Base-by-base conservation (phyloP, 768 basidiomycete species). In the Hortiboletus campestris region DNA sequence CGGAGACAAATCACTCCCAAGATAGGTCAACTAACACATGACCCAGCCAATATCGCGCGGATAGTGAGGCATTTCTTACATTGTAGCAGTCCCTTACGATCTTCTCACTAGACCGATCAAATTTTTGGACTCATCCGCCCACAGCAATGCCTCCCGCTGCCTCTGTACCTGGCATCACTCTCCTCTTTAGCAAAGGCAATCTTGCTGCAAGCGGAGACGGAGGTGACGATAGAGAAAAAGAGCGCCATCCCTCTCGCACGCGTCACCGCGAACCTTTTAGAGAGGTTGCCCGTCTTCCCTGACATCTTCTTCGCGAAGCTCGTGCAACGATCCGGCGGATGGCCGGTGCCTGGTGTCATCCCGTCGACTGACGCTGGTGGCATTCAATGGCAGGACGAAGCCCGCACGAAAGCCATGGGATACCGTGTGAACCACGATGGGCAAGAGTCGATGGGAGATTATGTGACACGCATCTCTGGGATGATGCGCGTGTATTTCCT, bases 141-240 rank as follows among this genome's bases (percentile, higher is more conserved):
- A 12, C 56, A 63, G 14, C 64, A 65, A 19, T 61, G 60, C 0
- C 61, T 67, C 53, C 66, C 70, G 13, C 57, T 61, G 36, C 60
- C 68, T 17, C 74, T 89, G 51, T 95, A 94, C 68, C 69, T 78
- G 46, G 90, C 92, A 47, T 79, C 88, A 20, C 81, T 95, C 43
- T 94, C 91, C 22, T 88, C 94, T n/a, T 81, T 98, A 39, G 78
- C 92, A 45, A 98, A 98, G 67, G 77, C 85, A 16, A 86, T 98
- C 57, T 79, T 98, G 42, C 79, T 90, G 34, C 96, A 98, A 74
- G 94, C 94, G 17, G 94, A 97, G 75, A 89, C 86, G 0, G 96
- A 98, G 71, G 91, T 96, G 10, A 84, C 89, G 2, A 94, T 94
- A 2, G 91, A 95, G 72, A 85, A 89, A 64, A 84, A 85, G 31